Evolutionary conservation across 441 rosid genomes (phyloP), one percentile per base, ranked within the genome.

Genomic region (Corymbia citriodora): DNA sequence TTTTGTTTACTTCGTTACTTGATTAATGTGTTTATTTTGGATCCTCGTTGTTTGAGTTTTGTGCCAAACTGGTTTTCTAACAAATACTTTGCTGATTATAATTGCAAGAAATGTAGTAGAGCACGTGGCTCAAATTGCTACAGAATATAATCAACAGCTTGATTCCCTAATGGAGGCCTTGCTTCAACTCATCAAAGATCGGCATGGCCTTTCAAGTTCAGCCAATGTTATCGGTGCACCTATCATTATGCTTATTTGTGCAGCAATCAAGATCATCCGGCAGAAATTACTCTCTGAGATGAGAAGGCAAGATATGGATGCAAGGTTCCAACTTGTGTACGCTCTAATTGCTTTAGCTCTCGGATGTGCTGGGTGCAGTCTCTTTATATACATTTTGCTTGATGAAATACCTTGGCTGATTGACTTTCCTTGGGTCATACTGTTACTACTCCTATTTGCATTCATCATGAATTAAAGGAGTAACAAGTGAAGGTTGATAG

Each of bases 311-410:
- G 7, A 59, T 23, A 59, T 59, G 63, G 29, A 55, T 0, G 2
- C 63, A 59, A 10, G 29, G 29, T 59, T 59, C 63, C 63, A 59
- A 59, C 2, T 59, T 59, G 2, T 59, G 63, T 59, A 59, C 4
- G 29, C 10, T 59, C 14, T 59, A 23, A 59, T 59, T 59, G 63
- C 13, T 59, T 6, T 59, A 59, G 63, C 29, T 23, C 7, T n/a
- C 11, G 3, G 19, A 68, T 3, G 70, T 63, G 70, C n/a, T 8
- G 74, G 36, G 0, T 65, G 74, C 2, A n/a, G 7, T 57, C 6
- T 57, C 0, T 21, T 57, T 27, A 57, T 57, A 13, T 57, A 57
- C 14, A 57, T 57, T 57, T 0, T 57, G 6, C 63, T 57, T 57
- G 63, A 57, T 23, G 29, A 57, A 23, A 57, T 23, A 10, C 63